Conservation (phyloP, 2,329 filamentous ascomycete genomes). For the Alternaria novae-zelandiae region DNA sequence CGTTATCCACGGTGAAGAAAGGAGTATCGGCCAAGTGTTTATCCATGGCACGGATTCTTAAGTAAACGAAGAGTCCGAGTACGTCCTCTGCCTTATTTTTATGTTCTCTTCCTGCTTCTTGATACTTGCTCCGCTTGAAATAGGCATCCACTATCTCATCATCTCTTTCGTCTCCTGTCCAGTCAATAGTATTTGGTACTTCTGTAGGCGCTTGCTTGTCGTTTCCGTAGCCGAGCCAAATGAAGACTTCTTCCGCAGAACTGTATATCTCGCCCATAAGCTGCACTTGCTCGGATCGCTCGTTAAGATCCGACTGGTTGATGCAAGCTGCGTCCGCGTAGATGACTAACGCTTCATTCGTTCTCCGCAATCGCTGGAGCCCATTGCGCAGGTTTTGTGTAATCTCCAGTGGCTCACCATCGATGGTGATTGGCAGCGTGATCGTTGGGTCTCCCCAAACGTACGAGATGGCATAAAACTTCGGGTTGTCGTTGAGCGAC, state of each 20-base stretch:
- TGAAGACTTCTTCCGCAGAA: background rate
- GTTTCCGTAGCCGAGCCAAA: slow-evolving; percentile 5
- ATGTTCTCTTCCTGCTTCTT: background rate
- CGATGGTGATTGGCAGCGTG: background rate
- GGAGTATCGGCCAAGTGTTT: background rate
- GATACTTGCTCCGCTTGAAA: background rate
- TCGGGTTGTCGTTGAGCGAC: slow-evolving; percentile 3
- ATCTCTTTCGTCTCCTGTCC: background rate
- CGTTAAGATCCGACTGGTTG: slow-evolving; percentile 15
- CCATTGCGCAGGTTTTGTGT: background rate
- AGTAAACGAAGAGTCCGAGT: slow-evolving; percentile 1
- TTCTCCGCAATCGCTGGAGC: background rate
- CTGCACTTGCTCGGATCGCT: slow-evolving; percentile 9
- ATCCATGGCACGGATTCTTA: background rate
- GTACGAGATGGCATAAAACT: slow-evolving; percentile 7
- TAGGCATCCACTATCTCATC: background rate
- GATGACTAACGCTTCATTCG: background rate
- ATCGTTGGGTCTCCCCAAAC: background rate
- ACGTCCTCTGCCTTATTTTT: background rate
- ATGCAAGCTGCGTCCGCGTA: slow-evolving; percentile 21
- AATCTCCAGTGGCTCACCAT: background rate
- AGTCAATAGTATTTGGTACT: too few relatives aligned
- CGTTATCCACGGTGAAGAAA: background rate
- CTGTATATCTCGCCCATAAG: slow-evolving; percentile 18
- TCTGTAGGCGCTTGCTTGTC: too few relatives aligned